These are phyloP conservation scores for Chlorella sorokiniana DNA, from an alignment of 139 green algal species.

Conservation along the genomic window DNA sequence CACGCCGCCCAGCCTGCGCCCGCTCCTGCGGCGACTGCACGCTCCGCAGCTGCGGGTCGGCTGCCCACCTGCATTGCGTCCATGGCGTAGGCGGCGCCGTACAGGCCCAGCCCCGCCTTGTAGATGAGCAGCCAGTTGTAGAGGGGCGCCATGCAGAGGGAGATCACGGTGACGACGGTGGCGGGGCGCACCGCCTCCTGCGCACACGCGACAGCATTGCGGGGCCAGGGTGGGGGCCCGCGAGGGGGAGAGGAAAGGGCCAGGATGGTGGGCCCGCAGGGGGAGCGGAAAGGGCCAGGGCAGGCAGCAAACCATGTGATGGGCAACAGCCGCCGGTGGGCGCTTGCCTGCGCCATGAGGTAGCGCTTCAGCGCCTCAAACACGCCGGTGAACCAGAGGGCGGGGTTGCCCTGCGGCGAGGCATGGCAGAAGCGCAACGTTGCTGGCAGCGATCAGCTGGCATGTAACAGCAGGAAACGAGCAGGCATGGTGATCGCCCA, in stretches of 20 bases:
- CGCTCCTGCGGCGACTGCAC: no score
- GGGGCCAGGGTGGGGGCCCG: background rate
- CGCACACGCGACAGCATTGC: background rate
- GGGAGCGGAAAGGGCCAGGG: no score
- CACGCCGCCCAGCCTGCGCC: no score
- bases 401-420: background rate
- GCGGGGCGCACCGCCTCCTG: slow-evolving; percentile 50
- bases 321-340: background rate
- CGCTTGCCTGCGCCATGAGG: slow-evolving; percentile 55
- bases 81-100: slow-evolving; percentile 65
- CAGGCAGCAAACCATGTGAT: no score
- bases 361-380: slow-evolving; percentile 61
- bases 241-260: background rate
- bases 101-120: slow-evolving; percentile 44
- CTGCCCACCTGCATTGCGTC: slow-evolving; percentile 47
- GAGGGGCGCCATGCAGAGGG: background rate
- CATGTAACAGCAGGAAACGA: background rate
- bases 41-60: no score
- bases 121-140: slow-evolving; percentile 47
- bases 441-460: background rate
- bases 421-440: background rate
- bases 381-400: slow-evolving; percentile 48
- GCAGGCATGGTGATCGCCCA: background rate
- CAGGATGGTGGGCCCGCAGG: background rate
- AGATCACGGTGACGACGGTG: slow-evolving; percentile 41